A percentile compares a stretch with the other conserved stretches of the same genome.
These are phyloP conservation scores for Penicillium digitatum DNA, from an alignment of 2,329 filamentous ascomycete genomes.

Conservation along the genomic window DNA sequence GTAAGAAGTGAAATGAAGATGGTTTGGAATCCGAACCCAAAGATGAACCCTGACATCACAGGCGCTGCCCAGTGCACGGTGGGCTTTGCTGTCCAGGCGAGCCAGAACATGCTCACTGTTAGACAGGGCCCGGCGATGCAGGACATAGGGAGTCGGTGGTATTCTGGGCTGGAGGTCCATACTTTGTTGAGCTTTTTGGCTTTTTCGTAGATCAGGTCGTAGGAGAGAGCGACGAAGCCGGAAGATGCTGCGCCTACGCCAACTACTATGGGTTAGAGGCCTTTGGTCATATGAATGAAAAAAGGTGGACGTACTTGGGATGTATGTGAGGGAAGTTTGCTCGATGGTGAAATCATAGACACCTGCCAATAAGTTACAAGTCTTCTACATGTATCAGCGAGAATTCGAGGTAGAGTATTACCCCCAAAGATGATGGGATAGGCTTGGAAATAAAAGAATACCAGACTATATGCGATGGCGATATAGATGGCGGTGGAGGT, in stretches of 20 bases:
- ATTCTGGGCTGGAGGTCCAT: constrained; percentile 58
- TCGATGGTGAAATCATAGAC: constrained; percentile 63
- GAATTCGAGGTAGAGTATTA: neutral
- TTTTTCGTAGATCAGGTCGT: constrained; percentile 57
- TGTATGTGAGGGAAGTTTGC: constrained; percentile 62
- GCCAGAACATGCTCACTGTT: constrained; percentile 50
- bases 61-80: constrained; percentile 53
- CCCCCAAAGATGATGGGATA: constrained; percentile 66
- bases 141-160: constrained; percentile 66
- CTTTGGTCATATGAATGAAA: fast-evolving
- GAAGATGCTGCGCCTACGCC: constrained; percentile 59
- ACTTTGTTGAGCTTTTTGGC: constrained; percentile 48
- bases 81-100: constrained; percentile 55
- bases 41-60: constrained; percentile 58
- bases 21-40: constrained; percentile 59
- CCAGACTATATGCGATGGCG: constrained; percentile 64
- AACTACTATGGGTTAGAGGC: constrained; percentile 36
- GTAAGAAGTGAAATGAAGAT: constrained; percentile 63
- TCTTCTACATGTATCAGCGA: neutral
- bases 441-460: constrained; percentile 73
- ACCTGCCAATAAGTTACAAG: constrained; percentile 21
- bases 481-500: constrained; percentile 66
- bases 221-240: constrained; percentile 60
- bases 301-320: constrained; percentile 50
- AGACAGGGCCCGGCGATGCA: constrained; percentile 65